Evolutionary conservation across 768 basidiomycete genomes (phyloP), one percentile per base, ranked within the genome.

Genomic region (Trametes elegans): DNA sequence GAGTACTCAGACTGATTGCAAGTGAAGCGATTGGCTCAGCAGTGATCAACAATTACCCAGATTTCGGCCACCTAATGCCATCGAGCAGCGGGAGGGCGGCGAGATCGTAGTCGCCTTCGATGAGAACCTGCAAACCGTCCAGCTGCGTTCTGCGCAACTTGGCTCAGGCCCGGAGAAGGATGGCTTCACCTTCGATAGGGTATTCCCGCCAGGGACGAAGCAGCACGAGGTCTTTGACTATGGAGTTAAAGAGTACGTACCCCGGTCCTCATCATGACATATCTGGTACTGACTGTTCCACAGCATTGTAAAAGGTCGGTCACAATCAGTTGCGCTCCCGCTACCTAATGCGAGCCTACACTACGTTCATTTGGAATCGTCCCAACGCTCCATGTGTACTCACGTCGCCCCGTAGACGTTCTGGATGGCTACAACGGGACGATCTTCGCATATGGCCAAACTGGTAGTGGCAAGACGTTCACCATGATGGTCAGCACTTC

Each of bases 401-500:
- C 31, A 23, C 11, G 19, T 32, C 13, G 2, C 29, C 13, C 29
- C 29, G 2, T 56, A 98, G 97, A 99, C 79, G 97, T 99, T 43
- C 84, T 99, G 69, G 90, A 93, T 73, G 97, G 97, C 23, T 99
- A 99, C 76, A 99, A 99, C 64, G 97, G 97, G 45, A 98, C 94
- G 1, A 82, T 93, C 27, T 94, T 96, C 68, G 89, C 87, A 0
- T 91, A 90, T 71, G 89, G 88, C 32, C 87, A 93, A 73, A 90
- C 89, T 18, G 89, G 90, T 59, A 89, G 88, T 68, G 90, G 90
- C 65, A 93, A 92, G 77, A 91, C 89, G 5, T 96, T 94, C 71
- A 95, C 97, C 19, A 98, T 98, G 97, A 98, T 98, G 96, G 97
- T 87, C 3, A 2, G 61, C 57, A 78, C 53, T n/a, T 28, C 54